Base-by-base conservation (phyloP, 257 asterid genomes). In the Catharanthus roseus region DNA sequence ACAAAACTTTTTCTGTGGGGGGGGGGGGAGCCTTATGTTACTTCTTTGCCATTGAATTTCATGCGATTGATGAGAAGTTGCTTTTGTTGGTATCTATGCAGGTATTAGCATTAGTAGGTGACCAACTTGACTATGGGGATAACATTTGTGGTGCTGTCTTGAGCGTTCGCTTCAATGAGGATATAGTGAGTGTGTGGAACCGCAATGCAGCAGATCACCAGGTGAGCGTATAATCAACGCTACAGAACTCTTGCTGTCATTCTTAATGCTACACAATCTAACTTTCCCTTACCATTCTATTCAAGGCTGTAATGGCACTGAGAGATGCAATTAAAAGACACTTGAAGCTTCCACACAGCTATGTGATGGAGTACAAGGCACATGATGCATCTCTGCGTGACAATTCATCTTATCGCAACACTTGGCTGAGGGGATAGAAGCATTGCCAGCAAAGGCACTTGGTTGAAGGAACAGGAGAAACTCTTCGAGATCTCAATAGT, bases 121-220 rank as follows among this genome's bases (percentile, higher is more conserved):
- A 95, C 75, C 97, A 91, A 72, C 96, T 95, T 19, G 99, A 95
- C 58, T 89, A 85, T 70, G 93, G 99, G 28, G 97, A 92, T 53
- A 83, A 91, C 76, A 80, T 95, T 45, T 91, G 97, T 68, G 97
- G 99, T 72, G 97, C 93, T 24, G 99, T 95, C 18, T 53, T 95
- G 72, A 91, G 99, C 77, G 82, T 91, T 73, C 99, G 99, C 66
- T 89, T 91, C 80, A 95, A 89, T 23, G 99, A 95, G 91, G 99
- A 95, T 74, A 95, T 95, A 68, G 76, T 95, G 72, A 95, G 99
- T 45, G 96, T 95, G 63, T 95, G 99, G 99, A 95, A 91, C 82
- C 93, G 97, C 69, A 86, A 89, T 85, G 97, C 99, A 8, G 86
- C 96, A 65, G 97, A 95, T 83, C 78, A 91, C 70, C 97, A 95